phyloP scores from a whole-genome alignment of 352 stramenopile species.

The Thraustochytrium sp. region DNA sequence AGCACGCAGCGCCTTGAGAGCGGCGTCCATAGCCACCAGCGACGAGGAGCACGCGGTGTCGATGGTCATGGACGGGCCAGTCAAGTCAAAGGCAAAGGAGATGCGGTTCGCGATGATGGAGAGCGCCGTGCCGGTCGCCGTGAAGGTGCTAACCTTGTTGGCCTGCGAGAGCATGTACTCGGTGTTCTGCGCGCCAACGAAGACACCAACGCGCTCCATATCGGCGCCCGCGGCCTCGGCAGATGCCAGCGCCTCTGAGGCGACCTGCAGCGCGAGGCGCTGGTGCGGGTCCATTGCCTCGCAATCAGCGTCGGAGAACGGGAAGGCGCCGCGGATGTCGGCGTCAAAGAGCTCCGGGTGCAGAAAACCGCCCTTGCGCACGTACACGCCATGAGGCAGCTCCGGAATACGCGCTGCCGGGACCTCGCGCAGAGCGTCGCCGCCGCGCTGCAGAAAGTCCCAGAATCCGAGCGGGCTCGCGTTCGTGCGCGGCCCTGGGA shows the following conservation, averaged over 20 bases:
- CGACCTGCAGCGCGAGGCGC: slow-evolving; percentile 29
- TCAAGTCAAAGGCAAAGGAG: slow-evolving; percentile 43
- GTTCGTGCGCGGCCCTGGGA: not conserved
- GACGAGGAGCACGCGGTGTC: slow-evolving; percentile 48
- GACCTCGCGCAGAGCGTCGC: not conserved
- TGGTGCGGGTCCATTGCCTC: slow-evolving; percentile 45
- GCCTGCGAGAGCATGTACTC: not conserved
- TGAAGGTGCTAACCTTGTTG: slow-evolving; percentile 9
- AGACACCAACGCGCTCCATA: slow-evolving; percentile 22
- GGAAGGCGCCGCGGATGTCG: not conserved
- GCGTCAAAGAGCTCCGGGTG: slow-evolving; percentile 25
- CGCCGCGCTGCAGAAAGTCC: not conserved
- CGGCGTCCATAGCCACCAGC: slow-evolving; percentile 30
- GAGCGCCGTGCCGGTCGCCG: slow-evolving; percentile 18
- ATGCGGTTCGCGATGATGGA: slow-evolving; percentile 40
- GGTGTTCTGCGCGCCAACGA: slow-evolving; percentile 39
- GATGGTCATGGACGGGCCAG: slow-evolving; percentile 38
- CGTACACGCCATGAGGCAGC: slow-evolving; percentile 3
- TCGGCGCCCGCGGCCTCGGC: not conserved
- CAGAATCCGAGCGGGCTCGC: not conserved
- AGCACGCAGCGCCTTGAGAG: slow-evolving; percentile 4
- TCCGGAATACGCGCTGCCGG: not conserved
- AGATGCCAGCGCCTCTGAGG: not conserved
- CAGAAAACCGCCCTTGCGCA: not conserved
- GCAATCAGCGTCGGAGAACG: not conserved